phyloP scores from a whole-genome alignment of 495 filamentous ascomycete species.

The Durotheca rogersii region DNA sequence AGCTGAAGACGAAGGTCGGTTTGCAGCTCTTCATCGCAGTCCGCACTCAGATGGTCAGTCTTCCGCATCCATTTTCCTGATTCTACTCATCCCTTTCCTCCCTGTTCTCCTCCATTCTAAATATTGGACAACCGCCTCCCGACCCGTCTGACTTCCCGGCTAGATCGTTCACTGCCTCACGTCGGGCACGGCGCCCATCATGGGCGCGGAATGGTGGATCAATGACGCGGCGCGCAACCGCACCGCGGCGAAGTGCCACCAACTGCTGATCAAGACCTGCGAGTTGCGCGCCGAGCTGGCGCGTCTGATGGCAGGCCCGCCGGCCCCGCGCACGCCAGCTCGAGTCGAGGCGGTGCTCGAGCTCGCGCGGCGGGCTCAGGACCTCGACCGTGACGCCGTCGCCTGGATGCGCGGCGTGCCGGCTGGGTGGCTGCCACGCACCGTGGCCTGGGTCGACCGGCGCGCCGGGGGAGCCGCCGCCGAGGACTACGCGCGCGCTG shows the following conservation, averaged over 20 bases:
- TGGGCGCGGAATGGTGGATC: conserved; percentile 56
- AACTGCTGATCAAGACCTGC: conserved; percentile 46
- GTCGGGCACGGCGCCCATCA: conserved; percentile 44
- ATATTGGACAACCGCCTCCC: neutral
- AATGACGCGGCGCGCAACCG: conserved; percentile 43
- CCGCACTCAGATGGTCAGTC: conserved; percentile 51
- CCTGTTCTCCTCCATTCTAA: neutral
- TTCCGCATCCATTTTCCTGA: neutral
- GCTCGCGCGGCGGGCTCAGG: conserved; percentile 45
- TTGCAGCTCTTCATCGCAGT: conserved; percentile 54
- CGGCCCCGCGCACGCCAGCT: conserved; percentile 40
- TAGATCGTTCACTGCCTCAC: conserved; percentile 51
- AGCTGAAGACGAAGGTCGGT: conserved; percentile 49
- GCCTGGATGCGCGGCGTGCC: conserved; percentile 48
- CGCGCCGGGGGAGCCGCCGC: no score
- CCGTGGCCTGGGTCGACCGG: conserved; percentile 49
- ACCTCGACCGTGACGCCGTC: conserved; percentile 43
- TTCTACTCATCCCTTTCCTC: neutral
- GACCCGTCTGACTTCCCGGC: neutral
- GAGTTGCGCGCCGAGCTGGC: conserved; percentile 51
- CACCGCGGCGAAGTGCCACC: conserved; percentile 42
- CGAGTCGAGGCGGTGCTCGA: conserved; percentile 41
- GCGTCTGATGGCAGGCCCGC: conserved; percentile 36
- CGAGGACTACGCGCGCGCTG: conserved; percentile 43
- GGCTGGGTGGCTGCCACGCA: conserved; percentile 41